Base-by-base conservation (phyloP, 805 yeast genomes). In the Sungouiozyma ichnusensis region DNA sequence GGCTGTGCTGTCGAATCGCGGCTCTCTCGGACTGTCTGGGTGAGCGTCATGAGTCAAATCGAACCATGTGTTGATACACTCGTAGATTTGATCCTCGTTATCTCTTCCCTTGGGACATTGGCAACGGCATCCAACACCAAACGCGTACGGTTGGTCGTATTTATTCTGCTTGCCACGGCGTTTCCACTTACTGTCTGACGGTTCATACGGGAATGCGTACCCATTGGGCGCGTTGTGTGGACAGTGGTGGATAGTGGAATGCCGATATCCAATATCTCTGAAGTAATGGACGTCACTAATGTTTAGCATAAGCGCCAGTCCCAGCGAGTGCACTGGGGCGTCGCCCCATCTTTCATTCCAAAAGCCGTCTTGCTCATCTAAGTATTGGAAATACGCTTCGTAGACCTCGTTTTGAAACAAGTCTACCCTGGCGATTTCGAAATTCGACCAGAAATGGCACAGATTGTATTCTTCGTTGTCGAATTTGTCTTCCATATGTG, bases 291-390 rank as follows among this genome's bases (percentile, higher is more conserved):
- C 66, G 44, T 88, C 85, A 2, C 73, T 66, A 2, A 79, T 60
- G 44, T 81, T 71, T 35, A 88, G 65, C 52, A 83, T 68, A 73
- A 92, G 69, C 0, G 86, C 90, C 4, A 83, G 75, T 0, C 94
- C 97, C 17, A 92, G 62, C 0, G 96, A 81, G 59, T 87, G 97
- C 3, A 90, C 79, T 0, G 97, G 95, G 0, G 97, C 96, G 68
- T 90, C 97, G 2, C 97, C 97, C 97, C 97, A 90, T 54, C 98
- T 67, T 60, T 92, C 96, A 41, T 74, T 72, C 71, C 79, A 87
- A 56, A 90, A 88, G 0, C 97, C 97, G 9, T 88, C 85, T 3
- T 77, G 65, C 6, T 61, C 39, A 43, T 92, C 97, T 38, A 90
- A 62, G 50, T 68, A 74, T 33, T 77, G 64, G 59, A 85, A 85